Evolutionary conservation across 2,329 filamentous ascomycete species (phyloP), one percentile per base, ranked within the genome.

Genomic region (Exophiala alcalophila): DNA sequence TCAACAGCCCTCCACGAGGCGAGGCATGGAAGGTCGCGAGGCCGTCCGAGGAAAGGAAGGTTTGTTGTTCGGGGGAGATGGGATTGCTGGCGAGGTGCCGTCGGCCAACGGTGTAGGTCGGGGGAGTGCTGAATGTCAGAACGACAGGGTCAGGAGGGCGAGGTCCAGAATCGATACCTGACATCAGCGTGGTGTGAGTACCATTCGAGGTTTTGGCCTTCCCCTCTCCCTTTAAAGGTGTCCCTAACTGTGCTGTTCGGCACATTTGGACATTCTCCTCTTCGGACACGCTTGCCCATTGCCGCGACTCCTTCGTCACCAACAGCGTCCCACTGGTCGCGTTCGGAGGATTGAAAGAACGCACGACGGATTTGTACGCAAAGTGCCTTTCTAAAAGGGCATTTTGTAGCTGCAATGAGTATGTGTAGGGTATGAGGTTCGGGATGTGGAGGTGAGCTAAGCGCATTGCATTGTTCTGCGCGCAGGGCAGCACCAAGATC

Each of bases 41-140:
- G 53, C 19, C 57, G 55, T 49, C 38, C 39, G 49, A 40, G 10
- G 62, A 63, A 19, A 65, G 61, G n/a, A 66, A 63, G 9, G 69
- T 60, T 4, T 56, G 66, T 57, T 23, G 72, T 56, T 52, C 63
- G 61, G 19, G 44, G 30, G 47, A 51, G 28, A 50, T 49, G 8
- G 56, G 57, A 31, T 52, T 59, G 38, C 59, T 61, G 47, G 60
- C 64, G 3, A 71, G 62, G 42, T 96, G 89, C 21, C 92, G 84
- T 4, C 91, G 84, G 40, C 92, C 92, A 53, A 90, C 84, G 10
- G 91, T 96, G 67, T 92, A 96, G 32, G 89, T 87, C 1, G 90
- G 88, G 23, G 75, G 69, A 33, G 89, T 85, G 40, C 86, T 82
- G 65, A 94, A 92, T 52, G 87, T 89, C 50, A 97, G 73, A 52